Evolutionary conservation across 148 eudicot genomes (phyloP), one percentile per base, ranked within the genome.

Genomic region (Dysphania ambrosioides): DNA sequence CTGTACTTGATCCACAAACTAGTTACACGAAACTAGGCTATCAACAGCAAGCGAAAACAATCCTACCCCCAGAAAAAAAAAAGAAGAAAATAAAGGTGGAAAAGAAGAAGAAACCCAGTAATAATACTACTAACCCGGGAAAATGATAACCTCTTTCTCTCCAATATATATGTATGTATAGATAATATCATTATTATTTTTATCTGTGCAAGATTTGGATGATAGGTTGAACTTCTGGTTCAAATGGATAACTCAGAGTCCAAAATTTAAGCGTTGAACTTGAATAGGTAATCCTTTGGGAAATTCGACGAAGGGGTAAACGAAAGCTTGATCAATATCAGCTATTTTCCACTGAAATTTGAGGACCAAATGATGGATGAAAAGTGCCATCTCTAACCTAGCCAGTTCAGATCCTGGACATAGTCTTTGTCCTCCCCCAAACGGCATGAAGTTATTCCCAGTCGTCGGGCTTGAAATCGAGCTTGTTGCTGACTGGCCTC

Each of bases 351-450:
- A 93, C 5, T 78, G 34, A 79, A 80, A 93, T 30, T 91, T 88
- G 72, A 93, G 97, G 47, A 93, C 89, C 47, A 91, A 81, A 62
- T 93, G 95, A 83, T 92, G 97, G 47, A 93, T 82, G 69, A 93
- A 93, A 59, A 93, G 77, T 2, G 98, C 98, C 98, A 93, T 93
- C 68, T 93, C 98, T 18, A 91, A 77, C 80, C 85, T 93, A 18
- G 98, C 98, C 6, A 93, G 81, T 71, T 93, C 98, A 0, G 97
- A 88, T 10, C 98, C 98, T 0, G 98, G 84, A 27, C 98, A 91
- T 1, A 93, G 88, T 18, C 98, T 81, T 47, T 90, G 91, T 65
- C 98, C 97, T 76, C 98, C 98, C 66, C 98, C 98, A 16, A 91
- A 93, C 30, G 98, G 98, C 97, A 91, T 89, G 87, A 86, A 91